Percentiles rank a stretch among this genome's conserved stretches.
phyloP scores from a whole-genome alignment of 208 protist species.

The Endotrypanum monterogeii region DNA sequence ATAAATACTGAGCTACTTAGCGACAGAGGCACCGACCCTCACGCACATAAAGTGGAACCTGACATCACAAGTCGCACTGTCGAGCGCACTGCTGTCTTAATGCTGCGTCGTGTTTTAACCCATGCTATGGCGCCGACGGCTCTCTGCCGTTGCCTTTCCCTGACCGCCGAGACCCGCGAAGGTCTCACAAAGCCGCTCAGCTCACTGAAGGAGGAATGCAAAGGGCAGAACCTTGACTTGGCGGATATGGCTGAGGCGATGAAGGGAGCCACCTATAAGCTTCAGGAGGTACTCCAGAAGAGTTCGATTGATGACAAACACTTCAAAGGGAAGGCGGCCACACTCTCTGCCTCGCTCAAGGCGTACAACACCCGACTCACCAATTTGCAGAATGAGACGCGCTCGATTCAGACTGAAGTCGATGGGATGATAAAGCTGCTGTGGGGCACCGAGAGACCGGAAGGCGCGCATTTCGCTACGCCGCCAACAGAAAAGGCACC shows the following conservation, averaged over 20 bases:
- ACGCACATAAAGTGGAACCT: neutral
- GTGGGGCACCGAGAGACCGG: constrained; percentile 79
- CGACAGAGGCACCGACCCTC: too few species aligned
- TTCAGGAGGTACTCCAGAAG: constrained; percentile 62
- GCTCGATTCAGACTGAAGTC: constrained; percentile 77
- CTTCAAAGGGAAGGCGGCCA: constrained; percentile 76
- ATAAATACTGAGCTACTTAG: neutral
- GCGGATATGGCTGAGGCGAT: constrained; percentile 89
- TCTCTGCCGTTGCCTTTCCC: constrained; percentile 20
- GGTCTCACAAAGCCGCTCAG: constrained; percentile 74
- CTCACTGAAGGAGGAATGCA: constrained; percentile 85
- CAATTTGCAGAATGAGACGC: constrained; percentile 86
- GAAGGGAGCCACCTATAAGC: constrained; percentile 46
- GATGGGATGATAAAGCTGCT: constrained; percentile 79
- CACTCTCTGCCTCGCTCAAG: constrained; percentile 83
- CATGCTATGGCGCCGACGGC: constrained; percentile 2
- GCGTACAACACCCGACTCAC: constrained; percentile 81
- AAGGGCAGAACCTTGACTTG: constrained; percentile 84
- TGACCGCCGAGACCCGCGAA: constrained; percentile 57
- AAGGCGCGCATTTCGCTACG: constrained; percentile 58
- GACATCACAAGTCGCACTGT: neutral
- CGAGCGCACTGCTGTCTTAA: neutral
- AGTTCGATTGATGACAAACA: constrained; percentile 57
- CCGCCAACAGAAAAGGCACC: constrained; percentile 35
- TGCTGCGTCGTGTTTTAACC: constrained; percentile 20